phyloP scores from a whole-genome alignment of 2,329 filamentous ascomycete species.

The Orbilia brochopaga region DNA sequence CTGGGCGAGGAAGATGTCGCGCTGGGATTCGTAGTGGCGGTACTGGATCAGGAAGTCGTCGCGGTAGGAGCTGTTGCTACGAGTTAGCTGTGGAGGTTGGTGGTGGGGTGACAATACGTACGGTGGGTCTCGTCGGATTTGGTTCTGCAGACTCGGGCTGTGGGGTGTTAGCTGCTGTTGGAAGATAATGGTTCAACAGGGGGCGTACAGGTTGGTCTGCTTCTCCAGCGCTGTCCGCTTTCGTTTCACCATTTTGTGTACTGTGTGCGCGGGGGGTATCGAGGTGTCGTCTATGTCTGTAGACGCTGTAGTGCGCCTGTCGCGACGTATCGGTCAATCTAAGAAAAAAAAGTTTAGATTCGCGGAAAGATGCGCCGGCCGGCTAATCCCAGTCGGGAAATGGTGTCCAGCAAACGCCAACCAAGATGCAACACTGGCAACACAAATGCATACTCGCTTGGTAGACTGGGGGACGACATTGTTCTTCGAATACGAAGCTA shows the following conservation, averaged over 20 bases:
- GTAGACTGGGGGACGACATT: too few relatives aligned
- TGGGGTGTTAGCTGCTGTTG: slow-evolving; percentile 16
- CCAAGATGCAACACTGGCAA: not conserved
- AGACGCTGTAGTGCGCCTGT: not conserved
- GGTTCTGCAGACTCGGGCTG: slow-evolving; percentile 55
- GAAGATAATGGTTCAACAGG: slow-evolving; percentile 1
- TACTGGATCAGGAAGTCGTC: slow-evolving; percentile 89
- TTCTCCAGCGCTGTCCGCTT: slow-evolving; percentile 55
- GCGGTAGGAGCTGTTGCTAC: slow-evolving; percentile 80
- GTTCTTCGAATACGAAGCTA: too few relatives aligned
- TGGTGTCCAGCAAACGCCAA: not conserved
- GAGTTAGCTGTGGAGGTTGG: too few relatives aligned
- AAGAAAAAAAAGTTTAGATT: not conserved
- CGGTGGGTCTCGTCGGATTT: slow-evolving; percentile 55
- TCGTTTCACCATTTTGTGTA: slow-evolving; percentile 53
- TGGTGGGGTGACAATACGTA: slow-evolving; percentile 43
- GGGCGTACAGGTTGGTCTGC: slow-evolving; percentile 53
- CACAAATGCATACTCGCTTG: too few relatives aligned
- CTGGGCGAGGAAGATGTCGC: slow-evolving; percentile 86
- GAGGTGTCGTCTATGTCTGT: not conserved
- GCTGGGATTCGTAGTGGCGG: slow-evolving; percentile 87
- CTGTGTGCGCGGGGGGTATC: not conserved
- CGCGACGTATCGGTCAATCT: not conserved
- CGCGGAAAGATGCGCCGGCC: not conserved
- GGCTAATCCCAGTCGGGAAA: not conserved